phyloP scores from a whole-genome alignment of 306 rosid species.

The Cucumis sativus region DNA sequence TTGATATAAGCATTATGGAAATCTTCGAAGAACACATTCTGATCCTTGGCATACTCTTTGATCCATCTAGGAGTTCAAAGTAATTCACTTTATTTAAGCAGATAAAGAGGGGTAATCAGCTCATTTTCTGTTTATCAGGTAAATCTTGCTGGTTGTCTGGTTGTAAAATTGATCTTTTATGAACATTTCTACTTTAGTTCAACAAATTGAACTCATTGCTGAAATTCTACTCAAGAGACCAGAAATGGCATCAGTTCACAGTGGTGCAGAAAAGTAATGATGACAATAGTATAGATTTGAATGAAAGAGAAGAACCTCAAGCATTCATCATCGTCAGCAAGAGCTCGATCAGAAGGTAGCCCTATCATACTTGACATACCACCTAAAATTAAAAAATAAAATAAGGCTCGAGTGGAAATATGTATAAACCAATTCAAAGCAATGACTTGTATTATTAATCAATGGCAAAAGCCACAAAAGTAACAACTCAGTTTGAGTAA shows the following conservation, averaged over 20 bases:
- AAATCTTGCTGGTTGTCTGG: not conserved
- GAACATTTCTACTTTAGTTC: not conserved
- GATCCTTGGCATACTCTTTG: slow-evolving; percentile 52
- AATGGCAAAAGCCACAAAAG: not conserved
- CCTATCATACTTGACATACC: slow-evolving; percentile 84
- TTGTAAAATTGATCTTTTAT: not conserved
- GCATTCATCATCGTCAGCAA: slow-evolving; percentile 76
- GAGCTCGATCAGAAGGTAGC: slow-evolving; percentile 92
- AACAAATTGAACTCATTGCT: not conserved
- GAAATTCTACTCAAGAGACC: not conserved
- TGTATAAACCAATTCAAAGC: not conserved
- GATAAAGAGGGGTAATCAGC: not conserved
- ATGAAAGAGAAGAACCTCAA: slow-evolving; percentile 40
- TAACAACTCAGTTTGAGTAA: not conserved
- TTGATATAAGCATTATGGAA: slow-evolving; percentile 68
- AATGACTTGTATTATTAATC: not conserved
- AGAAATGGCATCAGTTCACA: not conserved
- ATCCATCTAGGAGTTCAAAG: slow-evolving; percentile 60
- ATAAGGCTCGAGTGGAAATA: not conserved
- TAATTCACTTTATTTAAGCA: slow-evolving; percentile 12
- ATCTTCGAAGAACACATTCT: slow-evolving; percentile 69
- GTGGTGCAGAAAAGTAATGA: not conserved
- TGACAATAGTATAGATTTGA: not conserved
- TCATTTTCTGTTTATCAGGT: not conserved
- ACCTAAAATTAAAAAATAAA: slow-evolving; percentile 31